These are phyloP conservation scores for Paragyromitra xinjiangensis DNA, from an alignment of 495 filamentous ascomycete species.

Conservation along the genomic window DNA sequence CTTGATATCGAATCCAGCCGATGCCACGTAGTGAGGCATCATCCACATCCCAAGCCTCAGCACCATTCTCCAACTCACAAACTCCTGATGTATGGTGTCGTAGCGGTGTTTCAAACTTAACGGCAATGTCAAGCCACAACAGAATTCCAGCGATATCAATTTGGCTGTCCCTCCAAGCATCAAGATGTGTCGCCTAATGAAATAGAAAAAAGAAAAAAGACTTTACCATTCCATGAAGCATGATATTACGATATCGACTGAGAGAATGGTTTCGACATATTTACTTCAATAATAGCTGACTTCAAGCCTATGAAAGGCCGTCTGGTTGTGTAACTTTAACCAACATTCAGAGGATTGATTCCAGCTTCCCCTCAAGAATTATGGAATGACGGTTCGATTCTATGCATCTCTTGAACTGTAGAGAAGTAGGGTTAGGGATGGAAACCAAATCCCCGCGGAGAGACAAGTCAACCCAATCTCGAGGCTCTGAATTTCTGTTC, in stretches of 20 bases:
- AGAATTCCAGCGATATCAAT: not conserved
- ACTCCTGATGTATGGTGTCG: not conserved
- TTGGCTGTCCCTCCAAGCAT: not conserved
- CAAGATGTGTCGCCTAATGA: not conserved
- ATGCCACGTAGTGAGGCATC: slow-evolving; percentile 10
- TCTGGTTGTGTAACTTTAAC: not conserved
- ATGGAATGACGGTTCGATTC: not conserved
- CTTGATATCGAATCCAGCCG: slow-evolving; percentile 6
- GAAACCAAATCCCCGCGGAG: not conserved
- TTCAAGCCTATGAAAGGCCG: not conserved
- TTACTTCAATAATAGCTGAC: too few relatives aligned
- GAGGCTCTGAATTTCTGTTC: too few relatives aligned
- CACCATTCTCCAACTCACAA: slow-evolving; percentile 2
- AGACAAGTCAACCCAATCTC: too few relatives aligned
- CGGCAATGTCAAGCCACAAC: not conserved
- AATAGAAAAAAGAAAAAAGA: not conserved
- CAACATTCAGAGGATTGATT: not conserved
- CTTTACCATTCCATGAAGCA: not conserved
- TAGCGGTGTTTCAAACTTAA: slow-evolving; percentile 2
- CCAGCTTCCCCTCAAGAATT: not conserved
- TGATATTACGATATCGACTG: slow-evolving; percentile 3
- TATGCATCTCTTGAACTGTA: not conserved
- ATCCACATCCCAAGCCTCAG: not conserved
- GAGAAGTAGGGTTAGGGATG: not conserved
- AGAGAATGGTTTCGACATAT: not conserved